Evolutionary conservation across 2,329 filamentous ascomycete species (phyloP), one percentile per base, ranked within the genome.

Genomic region (Arachnomyces sp.): DNA sequence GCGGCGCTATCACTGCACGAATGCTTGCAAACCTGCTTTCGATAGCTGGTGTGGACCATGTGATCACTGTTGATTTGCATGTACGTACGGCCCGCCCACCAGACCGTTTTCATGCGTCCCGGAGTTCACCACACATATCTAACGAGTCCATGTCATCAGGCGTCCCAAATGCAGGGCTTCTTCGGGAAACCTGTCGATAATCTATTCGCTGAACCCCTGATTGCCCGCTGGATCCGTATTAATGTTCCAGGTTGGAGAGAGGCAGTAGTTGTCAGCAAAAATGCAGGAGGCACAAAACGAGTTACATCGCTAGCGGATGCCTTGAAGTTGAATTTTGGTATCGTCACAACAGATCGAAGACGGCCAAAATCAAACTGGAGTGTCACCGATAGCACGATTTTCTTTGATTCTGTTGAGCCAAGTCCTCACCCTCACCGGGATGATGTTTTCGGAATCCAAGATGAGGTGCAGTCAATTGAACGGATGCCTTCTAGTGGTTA

Each of bases 131-230:
- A 17, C 13, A 7, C 11, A 8, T 16, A 5, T 36, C 18, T 36
- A 18, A n/a, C 28, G 11, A 13, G 30, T 6, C 13, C 31, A 14
- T 16, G 12, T 7, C 12, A 42, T 39, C 45, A 70, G 67, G 86
- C 86, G 39, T 88, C 85, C n/a, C 92, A 96, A 69, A 96, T 96
- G 87, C 92, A 98, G 68, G 92, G 92, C 43, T 98, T 98, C 70
- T 98, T 98, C 75, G 86, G 86, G 58, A 95, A 90, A 53, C 92
- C 92, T 0, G 90, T 98, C 44, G 92, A 98, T 66, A 96, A 98
- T 59, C 80, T 98, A 39, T 87, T 95, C 54, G 92, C 92, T 38
- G 92, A 98, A 63, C 90, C 92, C 12, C 76, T 96, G 48, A 87
- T 98, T 55, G 88, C 90, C 39, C 84, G 87, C 53, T 98, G 92